phyloP scores from a whole-genome alignment of 768 basidiomycete genomes.

The Mycena kentingensis region DNA sequence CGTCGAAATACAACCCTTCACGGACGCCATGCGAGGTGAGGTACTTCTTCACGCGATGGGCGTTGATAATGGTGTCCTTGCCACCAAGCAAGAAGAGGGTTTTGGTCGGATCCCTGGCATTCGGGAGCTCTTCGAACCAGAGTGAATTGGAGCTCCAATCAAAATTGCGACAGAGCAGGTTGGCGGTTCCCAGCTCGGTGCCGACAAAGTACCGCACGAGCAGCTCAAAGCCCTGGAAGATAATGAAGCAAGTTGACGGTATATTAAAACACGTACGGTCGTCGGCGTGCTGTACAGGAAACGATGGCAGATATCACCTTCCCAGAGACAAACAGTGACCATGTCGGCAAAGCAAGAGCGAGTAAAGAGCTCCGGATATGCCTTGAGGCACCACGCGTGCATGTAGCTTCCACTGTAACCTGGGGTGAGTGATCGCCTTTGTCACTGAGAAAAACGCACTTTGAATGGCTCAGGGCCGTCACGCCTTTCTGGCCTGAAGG shows the following conservation, averaged over 20 bases:
- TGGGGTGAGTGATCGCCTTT: slow-evolving; percentile 4
- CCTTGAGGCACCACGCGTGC: slow-evolving; percentile 90
- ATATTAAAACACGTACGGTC: slow-evolving; percentile 49
- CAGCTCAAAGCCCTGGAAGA: slow-evolving; percentile 69
- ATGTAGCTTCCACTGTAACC: slow-evolving; percentile 69
- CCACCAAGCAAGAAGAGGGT: slow-evolving; percentile 82
- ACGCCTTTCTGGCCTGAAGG: slow-evolving; percentile 50
- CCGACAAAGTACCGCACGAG: slow-evolving; percentile 88
- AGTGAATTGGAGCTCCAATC: slow-evolving; percentile 87
- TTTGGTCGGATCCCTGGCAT: slow-evolving; percentile 66
- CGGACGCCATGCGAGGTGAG: slow-evolving; percentile 73
- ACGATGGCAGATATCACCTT: slow-evolving; percentile 92
- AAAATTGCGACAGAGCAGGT: slow-evolving; percentile 80
- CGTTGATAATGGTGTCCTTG: slow-evolving; percentile 75
- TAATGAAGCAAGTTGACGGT: slow-evolving; percentile 3
- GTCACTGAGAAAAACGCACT: slow-evolving; percentile 47
- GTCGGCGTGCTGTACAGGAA: slow-evolving; percentile 76
- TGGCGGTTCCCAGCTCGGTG: slow-evolving; percentile 84
- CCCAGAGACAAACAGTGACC: slow-evolving; percentile 89
- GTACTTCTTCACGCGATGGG: slow-evolving; percentile 76
- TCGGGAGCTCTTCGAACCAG: slow-evolving; percentile 88
- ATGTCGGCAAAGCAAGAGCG: slow-evolving; percentile 92
- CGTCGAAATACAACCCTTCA: slow-evolving; percentile 66
- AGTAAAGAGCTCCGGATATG: slow-evolving; percentile 62
- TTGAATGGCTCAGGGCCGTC: slow-evolving; percentile 85